Percentiles rank a stretch among this genome's conserved stretches.
Conservation (phyloP, 768 basidiomycete genomes). For the Kwoniella newhampshirensis region DNA sequence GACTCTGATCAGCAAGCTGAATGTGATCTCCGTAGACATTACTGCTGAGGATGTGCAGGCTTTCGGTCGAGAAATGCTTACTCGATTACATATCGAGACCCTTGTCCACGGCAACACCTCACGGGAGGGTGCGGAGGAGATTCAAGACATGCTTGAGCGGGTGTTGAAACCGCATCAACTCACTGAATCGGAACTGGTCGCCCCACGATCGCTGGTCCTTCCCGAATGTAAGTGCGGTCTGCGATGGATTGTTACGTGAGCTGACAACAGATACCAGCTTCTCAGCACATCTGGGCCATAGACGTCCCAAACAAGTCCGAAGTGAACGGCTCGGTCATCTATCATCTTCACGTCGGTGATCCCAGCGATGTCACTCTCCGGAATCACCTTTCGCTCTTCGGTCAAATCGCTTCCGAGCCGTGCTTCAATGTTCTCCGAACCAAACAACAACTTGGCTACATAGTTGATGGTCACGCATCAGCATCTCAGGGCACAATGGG, state of each 20-base stretch:
- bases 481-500: constrained; percentile 71
- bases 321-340: constrained; percentile 80
- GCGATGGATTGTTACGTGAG: too few relatives aligned
- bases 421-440: constrained; percentile 88
- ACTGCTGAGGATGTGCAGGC: constrained; percentile 68
- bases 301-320: constrained; percentile 79
- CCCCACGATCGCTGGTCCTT: constrained; percentile 62
- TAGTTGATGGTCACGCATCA: constrained; percentile 62
- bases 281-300: constrained; percentile 66
- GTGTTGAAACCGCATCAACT: constrained; percentile 63
- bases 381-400: constrained; percentile 68
- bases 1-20: constrained; percentile 9
- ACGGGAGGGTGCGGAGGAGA: constrained; percentile 74
- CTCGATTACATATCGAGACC: constrained; percentile 67
- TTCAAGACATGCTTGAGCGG: constrained; percentile 71
- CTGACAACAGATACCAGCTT: too few relatives aligned
- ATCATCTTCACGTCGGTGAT: constrained; percentile 78
- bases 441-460: constrained; percentile 92
- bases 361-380: constrained; percentile 65
- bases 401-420: constrained; percentile 85
- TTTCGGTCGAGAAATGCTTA: constrained; percentile 64
- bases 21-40: constrained; percentile 59
- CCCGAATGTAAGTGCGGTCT: constrained; percentile 63
- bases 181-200: constrained; percentile 60
- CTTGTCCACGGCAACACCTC: constrained; percentile 81